Evolutionary conservation across 208 protist genomes (phyloP).

Genomic region (Leptomonas pyrrhocoris): DNA sequence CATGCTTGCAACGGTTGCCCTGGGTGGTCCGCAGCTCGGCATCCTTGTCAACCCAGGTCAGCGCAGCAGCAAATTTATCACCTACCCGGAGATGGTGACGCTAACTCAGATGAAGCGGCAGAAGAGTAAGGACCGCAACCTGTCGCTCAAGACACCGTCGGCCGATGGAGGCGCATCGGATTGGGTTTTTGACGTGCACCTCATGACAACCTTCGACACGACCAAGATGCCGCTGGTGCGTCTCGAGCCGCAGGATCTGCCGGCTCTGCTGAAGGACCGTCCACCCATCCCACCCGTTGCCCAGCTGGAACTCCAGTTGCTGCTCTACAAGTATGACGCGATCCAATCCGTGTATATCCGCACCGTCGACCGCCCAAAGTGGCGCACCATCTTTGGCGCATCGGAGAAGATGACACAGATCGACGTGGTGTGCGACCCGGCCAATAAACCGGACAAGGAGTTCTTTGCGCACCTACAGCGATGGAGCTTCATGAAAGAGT

Average conservation of each 20-base stretch:
- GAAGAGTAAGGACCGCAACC: conserved; percentile 47
- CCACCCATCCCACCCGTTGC: conserved; percentile 76
- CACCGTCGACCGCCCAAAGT: conserved; percentile 72
- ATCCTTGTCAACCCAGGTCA: conserved; percentile 84
- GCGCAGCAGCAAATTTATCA: conserved; percentile 88
- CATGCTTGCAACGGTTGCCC: conserved; percentile 75
- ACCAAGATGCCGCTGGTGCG: conserved; percentile 70
- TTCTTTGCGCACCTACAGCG: conserved; percentile 76
- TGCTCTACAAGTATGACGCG: conserved; percentile 68
- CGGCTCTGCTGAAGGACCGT: conserved; percentile 35
- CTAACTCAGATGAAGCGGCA: conserved; percentile 53
- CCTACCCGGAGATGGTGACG: conserved; percentile 88
- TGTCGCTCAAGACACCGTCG: conserved; percentile 9
- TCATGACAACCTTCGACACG: conserved; percentile 76
- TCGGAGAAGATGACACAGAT: conserved; percentile 83
- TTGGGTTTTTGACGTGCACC: conserved; percentile 55
- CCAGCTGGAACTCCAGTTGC: conserved; percentile 84
- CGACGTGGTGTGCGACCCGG: conserved; percentile 64
- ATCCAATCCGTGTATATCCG: conserved; percentile 76
- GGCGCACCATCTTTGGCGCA: conserved; percentile 65
- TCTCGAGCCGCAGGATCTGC: conserved; percentile 61
- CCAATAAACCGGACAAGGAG: conserved; percentile 39
- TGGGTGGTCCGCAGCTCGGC: conserved; percentile 32
- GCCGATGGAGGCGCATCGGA: background rate
- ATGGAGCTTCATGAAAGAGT: conserved; percentile 90